These are phyloP conservation scores for Ambrosia hybrid DNA, from an alignment of 140 eudicot genomes.

Conservation along the genomic window DNA sequence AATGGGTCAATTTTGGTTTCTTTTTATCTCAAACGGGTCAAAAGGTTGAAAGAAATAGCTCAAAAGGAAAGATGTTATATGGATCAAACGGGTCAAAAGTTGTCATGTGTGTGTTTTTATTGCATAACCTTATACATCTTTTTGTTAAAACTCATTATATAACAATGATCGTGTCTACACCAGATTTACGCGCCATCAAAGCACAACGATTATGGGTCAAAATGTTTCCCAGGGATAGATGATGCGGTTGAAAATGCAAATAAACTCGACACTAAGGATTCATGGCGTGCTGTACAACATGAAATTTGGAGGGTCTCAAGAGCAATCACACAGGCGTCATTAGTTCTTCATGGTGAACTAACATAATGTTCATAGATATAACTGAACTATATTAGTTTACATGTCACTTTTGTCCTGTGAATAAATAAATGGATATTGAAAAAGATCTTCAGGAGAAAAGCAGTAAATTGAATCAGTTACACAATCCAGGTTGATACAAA, in stretches of 20 bases:
- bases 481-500: too few species aligned
- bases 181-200: constrained; percentile 88
- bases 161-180: background rate
- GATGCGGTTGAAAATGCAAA: constrained; percentile 70
- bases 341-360: constrained; percentile 62
- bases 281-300: constrained; percentile 70
- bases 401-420: background rate
- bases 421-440: background rate
- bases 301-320: constrained; percentile 90
- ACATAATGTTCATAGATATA: constrained; percentile 35
- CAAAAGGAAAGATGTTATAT: background rate
- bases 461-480: too few species aligned
- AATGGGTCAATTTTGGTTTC: background rate
- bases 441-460: background rate
- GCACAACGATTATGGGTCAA: constrained; percentile 79
- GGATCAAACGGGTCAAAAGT: background rate
- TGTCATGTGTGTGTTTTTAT: background rate
- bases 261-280: constrained; percentile 43
- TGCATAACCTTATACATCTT: background rate
- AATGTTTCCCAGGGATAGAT: constrained; percentile 72
- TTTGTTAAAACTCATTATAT: constrained; percentile 5
- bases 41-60: background rate
- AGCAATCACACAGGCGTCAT: constrained; percentile 67
- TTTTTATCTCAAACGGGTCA: background rate
- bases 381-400: background rate